A percentile compares a stretch with the other conserved stretches of the same genome.
Conservation (phyloP, 306 rosid genomes). For the Dryas octopetala region DNA sequence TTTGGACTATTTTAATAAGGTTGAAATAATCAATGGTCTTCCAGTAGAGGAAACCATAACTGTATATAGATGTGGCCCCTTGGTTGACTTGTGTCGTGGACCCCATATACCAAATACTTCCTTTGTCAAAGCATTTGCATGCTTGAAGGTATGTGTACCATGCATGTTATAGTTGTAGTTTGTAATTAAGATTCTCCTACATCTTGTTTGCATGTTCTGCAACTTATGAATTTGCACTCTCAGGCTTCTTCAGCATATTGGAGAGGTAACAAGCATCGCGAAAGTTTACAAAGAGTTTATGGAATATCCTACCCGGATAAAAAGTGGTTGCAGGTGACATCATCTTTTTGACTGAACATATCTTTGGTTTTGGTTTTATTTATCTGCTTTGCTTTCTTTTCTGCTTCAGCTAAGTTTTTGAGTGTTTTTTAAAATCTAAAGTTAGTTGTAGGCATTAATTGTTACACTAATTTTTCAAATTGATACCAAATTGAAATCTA, state of each 20-base stretch:
- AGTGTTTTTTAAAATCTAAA: not conserved
- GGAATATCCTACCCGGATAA: conserved; percentile 97
- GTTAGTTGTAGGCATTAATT: not conserved
- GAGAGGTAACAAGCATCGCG: conserved; percentile 90
- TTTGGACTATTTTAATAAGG: conserved; percentile 43
- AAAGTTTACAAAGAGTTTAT: conserved; percentile 93
- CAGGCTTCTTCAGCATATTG: conserved; percentile 99
- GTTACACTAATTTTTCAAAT: not conserved
- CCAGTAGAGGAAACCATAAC: conserved; percentile 92
- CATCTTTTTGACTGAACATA: not conserved
- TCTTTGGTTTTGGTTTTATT: not conserved
- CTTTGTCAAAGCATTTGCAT: conserved; percentile 87
- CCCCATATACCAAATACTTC: conserved; percentile 98
- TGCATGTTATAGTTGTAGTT: conserved; percentile 17
- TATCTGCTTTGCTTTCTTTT: not conserved
- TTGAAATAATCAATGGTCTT: conserved; percentile 90
- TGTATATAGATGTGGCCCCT: conserved; percentile 93
- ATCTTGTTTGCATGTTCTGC: not conserved
- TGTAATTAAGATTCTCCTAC: not conserved
- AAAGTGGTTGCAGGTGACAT: conserved; percentile 76
- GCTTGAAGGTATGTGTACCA: conserved; percentile 62
- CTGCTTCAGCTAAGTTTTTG: not conserved
- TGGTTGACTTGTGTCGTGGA: conserved; percentile 95
- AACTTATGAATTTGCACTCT: conserved; percentile 25
- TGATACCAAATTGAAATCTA: too few species aligned